These are phyloP conservation scores for Musa itinerans DNA, from an alignment of 176 grass and related monocot species.

Conservation along the genomic window DNA sequence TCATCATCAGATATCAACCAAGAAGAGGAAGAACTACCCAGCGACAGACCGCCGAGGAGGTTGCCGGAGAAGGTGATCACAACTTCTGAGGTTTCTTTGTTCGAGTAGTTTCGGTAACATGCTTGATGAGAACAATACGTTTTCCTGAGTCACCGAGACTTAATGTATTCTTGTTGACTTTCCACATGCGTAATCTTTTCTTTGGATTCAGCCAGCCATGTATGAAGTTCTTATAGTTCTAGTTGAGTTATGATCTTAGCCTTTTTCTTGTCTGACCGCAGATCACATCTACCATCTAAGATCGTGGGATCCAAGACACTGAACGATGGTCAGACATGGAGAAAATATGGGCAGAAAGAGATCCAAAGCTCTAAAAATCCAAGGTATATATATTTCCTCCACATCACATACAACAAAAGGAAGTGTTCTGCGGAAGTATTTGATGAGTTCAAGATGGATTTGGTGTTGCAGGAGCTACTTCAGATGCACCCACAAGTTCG, in stretches of 20 bases:
- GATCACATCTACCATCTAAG: constrained; percentile 13
- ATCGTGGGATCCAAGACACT: constrained; percentile 8
- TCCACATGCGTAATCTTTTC: too few species aligned
- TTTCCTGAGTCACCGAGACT: too few species aligned
- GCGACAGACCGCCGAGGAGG: constrained; percentile 16
- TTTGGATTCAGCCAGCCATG: too few species aligned
- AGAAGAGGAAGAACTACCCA: constrained; percentile 36
- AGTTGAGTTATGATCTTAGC: too few species aligned
- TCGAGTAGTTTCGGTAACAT: too few species aligned
- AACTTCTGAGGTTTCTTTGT: neutral
- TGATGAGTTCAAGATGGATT: neutral
- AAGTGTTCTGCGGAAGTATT: too few species aligned
- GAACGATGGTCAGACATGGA: constrained; percentile 63
- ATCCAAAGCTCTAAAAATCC: constrained; percentile 63
- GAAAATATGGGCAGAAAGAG: constrained; percentile 84
- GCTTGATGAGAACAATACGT: too few species aligned
- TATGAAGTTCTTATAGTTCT: too few species aligned
- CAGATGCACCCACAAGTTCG: constrained; percentile 35
- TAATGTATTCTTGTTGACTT: too few species aligned
- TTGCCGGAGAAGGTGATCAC: constrained; percentile 40
- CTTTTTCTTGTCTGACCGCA: constrained; percentile 1
- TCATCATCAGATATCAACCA: constrained; percentile 36
- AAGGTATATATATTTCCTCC: constrained; percentile 33
- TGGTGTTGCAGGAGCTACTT: constrained; percentile 43
- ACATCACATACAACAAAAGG: too few species aligned